Base-by-base conservation (phyloP, 2,329 filamentous ascomycete species). In the Aureobasidium sp. region DNA sequence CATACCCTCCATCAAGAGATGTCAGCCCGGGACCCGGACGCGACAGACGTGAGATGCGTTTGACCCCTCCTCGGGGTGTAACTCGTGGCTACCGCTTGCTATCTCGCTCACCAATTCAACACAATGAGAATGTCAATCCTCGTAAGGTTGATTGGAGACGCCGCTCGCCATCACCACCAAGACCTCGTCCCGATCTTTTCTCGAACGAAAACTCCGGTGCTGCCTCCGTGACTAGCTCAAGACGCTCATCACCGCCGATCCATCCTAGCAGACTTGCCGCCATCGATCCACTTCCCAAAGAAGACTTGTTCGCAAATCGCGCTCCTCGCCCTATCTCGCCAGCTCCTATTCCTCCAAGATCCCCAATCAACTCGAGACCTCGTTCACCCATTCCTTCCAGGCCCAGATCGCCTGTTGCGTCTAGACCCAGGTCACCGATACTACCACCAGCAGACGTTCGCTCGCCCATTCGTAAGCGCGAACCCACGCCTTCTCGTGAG, bases 161-260 rank as follows among this genome's bases (percentile, higher is more conserved):
- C 60, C 77, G 80, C 41, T 85, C 83, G 57, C 80, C 79, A 29
- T 85, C 82, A 43, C 78, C 78, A 36, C 71, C 72, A 46, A 74
- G 69, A 29, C 69, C 66, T 24, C 68, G 69, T 57, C 67, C 67
- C 32, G 70, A 71, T 43, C 69, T 70, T 48, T 46, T 66, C 1
- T 79, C 79, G 37, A 78, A 77, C 43, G 78, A 81, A 56, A 76
- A 78, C 46, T 83, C 81, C 26, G 81, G 78, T 26, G 74, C 79
- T 62, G 81, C 79, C 43, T 87, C 85, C 9, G 79, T 74, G 24
- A 73, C 79, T 24, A 84, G 82, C 34, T 87, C 85, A 26, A 80
- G 84, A 62, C 79, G 83, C 53, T 86, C 85, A 9, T 87, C 85
- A 6, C 85, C 85, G 17, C 81, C 76, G 13, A 73, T 81, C 15